A percentile compares a stretch with the other conserved stretches of the same genome.
Evolutionary conservation across 2,329 filamentous ascomycete genomes (phyloP).

Genomic region (Hymenoscyphus repandus): DNA sequence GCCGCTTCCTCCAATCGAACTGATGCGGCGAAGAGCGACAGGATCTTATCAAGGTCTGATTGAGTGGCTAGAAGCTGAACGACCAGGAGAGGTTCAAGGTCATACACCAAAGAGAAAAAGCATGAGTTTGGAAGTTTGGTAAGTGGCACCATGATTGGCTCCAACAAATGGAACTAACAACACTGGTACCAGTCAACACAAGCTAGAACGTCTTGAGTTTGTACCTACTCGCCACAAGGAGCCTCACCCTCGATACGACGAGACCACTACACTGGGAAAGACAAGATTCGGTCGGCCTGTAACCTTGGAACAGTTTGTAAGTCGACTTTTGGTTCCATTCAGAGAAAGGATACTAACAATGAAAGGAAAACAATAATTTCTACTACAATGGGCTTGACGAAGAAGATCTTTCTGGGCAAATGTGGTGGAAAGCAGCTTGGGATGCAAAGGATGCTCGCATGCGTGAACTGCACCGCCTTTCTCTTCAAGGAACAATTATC

Average conservation of each 20-base stretch:
- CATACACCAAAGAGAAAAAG: no score
- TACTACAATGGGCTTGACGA: not conserved
- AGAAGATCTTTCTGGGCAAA: constrained; percentile 1
- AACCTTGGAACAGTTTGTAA: constrained; percentile 9
- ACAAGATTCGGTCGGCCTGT: constrained; percentile 10
- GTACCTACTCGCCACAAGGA: not conserved
- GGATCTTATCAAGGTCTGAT: no score
- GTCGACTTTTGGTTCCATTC: not conserved
- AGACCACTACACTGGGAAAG: constrained; percentile 5
- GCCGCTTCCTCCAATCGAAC: no score
- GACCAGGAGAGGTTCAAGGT: no score
- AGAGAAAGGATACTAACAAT: not conserved
- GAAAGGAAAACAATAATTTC: constrained; percentile 1
- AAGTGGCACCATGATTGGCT: no score
- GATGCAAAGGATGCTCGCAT: not conserved
- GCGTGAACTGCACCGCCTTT: not conserved
- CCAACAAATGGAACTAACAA: no score
- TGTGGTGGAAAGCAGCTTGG: not conserved
- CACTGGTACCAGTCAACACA: no score
- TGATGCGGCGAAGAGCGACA: no score
- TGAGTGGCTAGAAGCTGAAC: no score
- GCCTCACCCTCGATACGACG: constrained; percentile 9
- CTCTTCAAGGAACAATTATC: not conserved
- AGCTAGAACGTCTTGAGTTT: not conserved
- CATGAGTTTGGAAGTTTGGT: no score